Evolutionary conservation across 1,284 basidiomycete species (phyloP).

Genomic region (Cystobasidium slooffiae): DNA sequence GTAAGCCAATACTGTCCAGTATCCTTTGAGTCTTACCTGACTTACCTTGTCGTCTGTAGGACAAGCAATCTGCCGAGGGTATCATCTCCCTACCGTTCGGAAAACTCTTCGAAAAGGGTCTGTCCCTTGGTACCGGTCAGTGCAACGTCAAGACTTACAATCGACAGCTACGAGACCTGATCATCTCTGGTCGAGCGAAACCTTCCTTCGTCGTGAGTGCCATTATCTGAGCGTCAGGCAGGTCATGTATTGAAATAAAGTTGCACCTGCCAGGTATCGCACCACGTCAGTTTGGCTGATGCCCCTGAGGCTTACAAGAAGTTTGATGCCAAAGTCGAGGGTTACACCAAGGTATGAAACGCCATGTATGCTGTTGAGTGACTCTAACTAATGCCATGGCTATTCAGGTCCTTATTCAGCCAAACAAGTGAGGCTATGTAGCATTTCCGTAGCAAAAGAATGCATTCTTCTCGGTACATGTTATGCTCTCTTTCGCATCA

Average conservation of each 20-base stretch:
- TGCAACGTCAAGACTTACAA: slow-evolving; percentile 66
- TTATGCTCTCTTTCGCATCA: background rate
- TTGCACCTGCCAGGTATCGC: slow-evolving; percentile 60
- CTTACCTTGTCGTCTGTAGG: slow-evolving; percentile 46
- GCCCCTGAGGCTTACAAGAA: slow-evolving; percentile 63
- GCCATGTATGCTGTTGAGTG: background rate
- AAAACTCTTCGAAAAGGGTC: slow-evolving; percentile 64
- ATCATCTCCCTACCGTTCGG: slow-evolving; percentile 52
- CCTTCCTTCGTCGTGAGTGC: slow-evolving; percentile 16
- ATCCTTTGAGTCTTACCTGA: no score
- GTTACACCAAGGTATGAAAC: slow-evolving; percentile 19
- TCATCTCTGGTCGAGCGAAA: slow-evolving; percentile 55
- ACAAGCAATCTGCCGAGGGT: slow-evolving; percentile 62
- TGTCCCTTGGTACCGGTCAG: slow-evolving; percentile 63
- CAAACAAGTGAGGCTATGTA: slow-evolving; percentile 47
- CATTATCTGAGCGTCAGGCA: background rate
- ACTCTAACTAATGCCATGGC: background rate
- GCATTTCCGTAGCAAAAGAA: background rate
- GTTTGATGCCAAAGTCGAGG: slow-evolving; percentile 31
- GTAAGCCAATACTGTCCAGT: background rate
- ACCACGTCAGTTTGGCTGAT: slow-evolving; percentile 61
- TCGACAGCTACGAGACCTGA: slow-evolving; percentile 63
- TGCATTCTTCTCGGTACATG: background rate
- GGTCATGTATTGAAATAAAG: slow-evolving; percentile 62
- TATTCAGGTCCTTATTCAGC: slow-evolving; percentile 48